A percentile compares a stretch with the other conserved stretches of the same genome.
Conservation (phyloP, 2,329 filamentous ascomycete genomes). For the Chaetomium sp. region DNA sequence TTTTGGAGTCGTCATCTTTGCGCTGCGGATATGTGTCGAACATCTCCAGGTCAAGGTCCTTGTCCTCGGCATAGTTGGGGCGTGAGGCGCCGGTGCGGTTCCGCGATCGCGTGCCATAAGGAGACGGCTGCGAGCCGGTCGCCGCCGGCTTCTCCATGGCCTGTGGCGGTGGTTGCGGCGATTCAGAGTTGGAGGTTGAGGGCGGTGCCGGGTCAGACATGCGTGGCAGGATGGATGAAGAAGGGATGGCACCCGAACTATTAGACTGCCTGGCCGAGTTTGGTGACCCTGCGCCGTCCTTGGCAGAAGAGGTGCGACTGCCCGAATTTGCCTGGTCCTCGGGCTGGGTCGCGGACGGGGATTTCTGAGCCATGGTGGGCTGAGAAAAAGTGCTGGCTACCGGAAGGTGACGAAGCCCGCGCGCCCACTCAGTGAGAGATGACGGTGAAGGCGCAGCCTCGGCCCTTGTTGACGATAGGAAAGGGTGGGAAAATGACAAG, state of each 20-base stretch:
- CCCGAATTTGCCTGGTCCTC: slow-evolving; percentile 37
- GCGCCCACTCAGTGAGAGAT: slow-evolving; percentile 23
- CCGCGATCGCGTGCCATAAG: slow-evolving; percentile 91
- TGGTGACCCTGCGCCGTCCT: slow-evolving; percentile 36
- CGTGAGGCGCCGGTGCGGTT: slow-evolving; percentile 80
- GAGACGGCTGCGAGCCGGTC: slow-evolving; percentile 57
- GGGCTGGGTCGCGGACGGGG: slow-evolving; percentile 38
- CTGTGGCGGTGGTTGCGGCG: slow-evolving; percentile 39
- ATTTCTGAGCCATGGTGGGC: slow-evolving; percentile 44
- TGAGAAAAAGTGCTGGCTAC: slow-evolving; percentile 23
- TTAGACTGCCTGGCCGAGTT: slow-evolving; percentile 35
- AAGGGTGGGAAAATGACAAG: slow-evolving; percentile 13
- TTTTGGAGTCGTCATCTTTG: slow-evolving; percentile 61
- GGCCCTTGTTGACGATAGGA: slow-evolving; percentile 20
- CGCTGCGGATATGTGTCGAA: slow-evolving; percentile 68
- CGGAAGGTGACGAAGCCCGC: slow-evolving; percentile 14
- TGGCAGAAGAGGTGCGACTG: slow-evolving; percentile 36
- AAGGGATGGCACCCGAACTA: slow-evolving; percentile 28
- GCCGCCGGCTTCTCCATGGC: slow-evolving; percentile 53
- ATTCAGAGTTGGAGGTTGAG: slow-evolving; percentile 29
- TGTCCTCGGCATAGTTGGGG: slow-evolving; percentile 94
- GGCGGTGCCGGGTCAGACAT: slow-evolving; percentile 38
- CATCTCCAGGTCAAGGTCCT: slow-evolving; percentile 82
- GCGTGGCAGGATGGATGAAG: slow-evolving; percentile 39
- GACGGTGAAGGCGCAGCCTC: slow-evolving; percentile 18